phyloP scores from a whole-genome alignment of 345 rosid genomes.

The Euphorbia pulcherrima region DNA sequence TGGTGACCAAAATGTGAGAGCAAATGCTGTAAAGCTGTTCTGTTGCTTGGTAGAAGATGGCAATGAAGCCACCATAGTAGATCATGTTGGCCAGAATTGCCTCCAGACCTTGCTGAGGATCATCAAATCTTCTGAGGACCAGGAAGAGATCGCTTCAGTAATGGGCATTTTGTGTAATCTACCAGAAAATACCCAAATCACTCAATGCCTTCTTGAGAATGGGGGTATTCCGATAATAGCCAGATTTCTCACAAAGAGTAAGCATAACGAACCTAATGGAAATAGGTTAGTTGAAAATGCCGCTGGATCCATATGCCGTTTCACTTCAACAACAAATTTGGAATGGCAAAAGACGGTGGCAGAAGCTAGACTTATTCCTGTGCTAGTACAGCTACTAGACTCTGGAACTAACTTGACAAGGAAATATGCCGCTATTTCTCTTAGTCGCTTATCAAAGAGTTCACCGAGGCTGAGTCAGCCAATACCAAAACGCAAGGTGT shows the following conservation, averaged over 20 bases:
- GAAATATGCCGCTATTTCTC: constrained; percentile 45
- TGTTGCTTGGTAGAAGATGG: constrained; percentile 47
- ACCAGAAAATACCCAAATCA: constrained; percentile 45
- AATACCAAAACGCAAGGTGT: constrained; percentile 32
- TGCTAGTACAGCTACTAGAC: constrained; percentile 45
- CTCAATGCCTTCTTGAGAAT: constrained; percentile 52
- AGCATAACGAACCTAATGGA: constrained; percentile 32
- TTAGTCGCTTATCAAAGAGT: constrained; percentile 45
- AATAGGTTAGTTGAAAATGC: constrained; percentile 43
- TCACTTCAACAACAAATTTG: constrained; percentile 39
- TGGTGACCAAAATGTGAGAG: constrained; percentile 37
- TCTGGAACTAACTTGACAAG: constrained; percentile 45
- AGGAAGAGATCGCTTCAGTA: constrained; percentile 48
- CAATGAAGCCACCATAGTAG: constrained; percentile 42
- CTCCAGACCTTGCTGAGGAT: constrained; percentile 45
- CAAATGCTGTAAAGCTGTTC: constrained; percentile 60
- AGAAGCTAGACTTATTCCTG: constrained; percentile 46
- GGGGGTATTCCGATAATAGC: constrained; percentile 35
- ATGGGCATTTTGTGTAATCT: constrained; percentile 51
- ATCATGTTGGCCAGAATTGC: constrained; percentile 43
- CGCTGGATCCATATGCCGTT: constrained; percentile 50
- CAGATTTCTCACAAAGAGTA: constrained; percentile 18
- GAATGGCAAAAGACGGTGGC: constrained; percentile 56
- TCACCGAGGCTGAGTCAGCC: constrained; percentile 38
- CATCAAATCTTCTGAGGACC: constrained; percentile 37